Evolutionary conservation across 2,329 filamentous ascomycete genomes (phyloP), one percentile per base, ranked within the genome.

Genomic region (Beauveria medogensis): DNA sequence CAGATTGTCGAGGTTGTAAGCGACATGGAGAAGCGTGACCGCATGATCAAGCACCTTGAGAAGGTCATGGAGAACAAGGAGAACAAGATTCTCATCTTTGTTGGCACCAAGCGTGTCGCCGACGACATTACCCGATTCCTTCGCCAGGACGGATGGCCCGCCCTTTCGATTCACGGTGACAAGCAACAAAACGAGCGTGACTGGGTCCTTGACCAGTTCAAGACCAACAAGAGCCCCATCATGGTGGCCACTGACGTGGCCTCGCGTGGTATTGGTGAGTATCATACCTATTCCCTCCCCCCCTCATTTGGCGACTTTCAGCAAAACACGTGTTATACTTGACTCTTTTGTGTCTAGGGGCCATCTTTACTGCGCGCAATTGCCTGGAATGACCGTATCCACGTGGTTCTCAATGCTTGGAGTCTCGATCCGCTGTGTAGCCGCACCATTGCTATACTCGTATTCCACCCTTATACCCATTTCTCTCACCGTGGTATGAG

Each of bases 211-310:
- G 95, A 97, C 77, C 93, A 97, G 78, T 99, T 99, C 87, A 99
- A 97, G 87, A 91, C 90, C 67, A 92, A 92, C 80, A 97, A 97
- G 84, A 96, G 92, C 81, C 94, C 94, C 74, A 96, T 99, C 86
- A 96, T 99, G 92, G 94, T 99, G 81, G 94, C 94, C 80, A 99
- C 94, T 68, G 94, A 97, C 74, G 94, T 99, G 80, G 94, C 94
- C 80, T 97, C 94, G 74, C 94, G 94, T 92, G 94, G 94, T 91
- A 97, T 99, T 80, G 94, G 94, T 97, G 95, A 96, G 92, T 93
- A 89, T 85, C 80, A 82, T 62, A 26, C 50, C 78, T 75, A 77
- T 79, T 73, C 75, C 77, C 72, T 71, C 71, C 70, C 67, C 61
- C 65, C 71, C 65, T 62, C 64, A 65, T 69, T 69, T 74, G 75